Conservation (phyloP, 768 basidiomycete genomes). For the Russula brevipes region DNA sequence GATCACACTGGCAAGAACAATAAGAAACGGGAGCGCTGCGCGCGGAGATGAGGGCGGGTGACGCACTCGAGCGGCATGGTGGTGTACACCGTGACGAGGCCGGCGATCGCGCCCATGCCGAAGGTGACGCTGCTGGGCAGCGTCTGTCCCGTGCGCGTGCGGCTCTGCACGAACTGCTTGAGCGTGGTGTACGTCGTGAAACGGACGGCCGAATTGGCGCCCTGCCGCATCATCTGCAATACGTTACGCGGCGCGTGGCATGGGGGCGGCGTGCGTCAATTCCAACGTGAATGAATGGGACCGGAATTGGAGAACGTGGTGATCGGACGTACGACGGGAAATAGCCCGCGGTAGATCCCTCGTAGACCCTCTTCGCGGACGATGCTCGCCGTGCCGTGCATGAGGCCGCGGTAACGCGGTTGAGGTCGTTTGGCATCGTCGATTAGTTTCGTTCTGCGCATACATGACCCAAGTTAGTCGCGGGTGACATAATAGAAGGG, state of each 20-base stretch:
- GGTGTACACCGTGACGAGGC: slow-evolving; percentile 89
- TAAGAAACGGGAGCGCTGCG: neutral
- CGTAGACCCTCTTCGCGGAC: slow-evolving; percentile 77
- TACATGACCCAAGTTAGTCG: neutral
- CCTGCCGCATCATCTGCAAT: slow-evolving; percentile 90
- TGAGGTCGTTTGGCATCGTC: slow-evolving; percentile 84
- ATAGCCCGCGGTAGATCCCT: slow-evolving; percentile 86
- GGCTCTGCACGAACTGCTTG: slow-evolving; percentile 89
- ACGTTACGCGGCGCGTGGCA: too few relatives aligned
- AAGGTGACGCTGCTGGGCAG: slow-evolving; percentile 89
- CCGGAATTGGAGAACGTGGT: too few relatives aligned
- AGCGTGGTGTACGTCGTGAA: slow-evolving; percentile 94
- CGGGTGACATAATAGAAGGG: neutral
- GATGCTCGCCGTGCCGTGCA: slow-evolving; percentile 80
- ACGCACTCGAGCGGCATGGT: slow-evolving; percentile 80
- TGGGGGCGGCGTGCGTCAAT: too few relatives aligned
- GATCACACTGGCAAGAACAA: slow-evolving; percentile 60
- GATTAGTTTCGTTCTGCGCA: slow-evolving; percentile 85
- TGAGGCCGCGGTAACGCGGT: slow-evolving; percentile 80
- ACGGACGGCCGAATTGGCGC: slow-evolving; percentile 92
- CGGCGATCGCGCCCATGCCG: slow-evolving; percentile 89
- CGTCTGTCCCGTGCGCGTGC: slow-evolving; percentile 72
- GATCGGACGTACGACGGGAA: slow-evolving; percentile 72
- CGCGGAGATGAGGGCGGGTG: neutral
- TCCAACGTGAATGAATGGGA: too few relatives aligned